Conservation (phyloP, 75 land plant species). For the Isoetes taiwanensis region DNA sequence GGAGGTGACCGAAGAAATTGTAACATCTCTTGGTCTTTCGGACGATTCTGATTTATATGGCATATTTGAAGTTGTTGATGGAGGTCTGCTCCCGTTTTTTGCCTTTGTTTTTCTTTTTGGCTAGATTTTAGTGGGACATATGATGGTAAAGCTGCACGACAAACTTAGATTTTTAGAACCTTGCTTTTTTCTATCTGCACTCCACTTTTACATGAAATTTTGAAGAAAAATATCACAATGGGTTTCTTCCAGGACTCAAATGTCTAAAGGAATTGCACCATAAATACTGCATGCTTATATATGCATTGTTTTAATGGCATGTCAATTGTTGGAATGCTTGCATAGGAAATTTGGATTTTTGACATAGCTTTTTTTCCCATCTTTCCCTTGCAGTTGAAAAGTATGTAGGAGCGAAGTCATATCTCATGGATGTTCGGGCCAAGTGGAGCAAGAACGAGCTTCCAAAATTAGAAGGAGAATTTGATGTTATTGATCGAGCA, state of each 20-base stretch:
- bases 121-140: not conserved
- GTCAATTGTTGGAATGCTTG: too few species aligned
- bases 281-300: not conserved
- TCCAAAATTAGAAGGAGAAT: too few species aligned
- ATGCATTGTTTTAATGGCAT: not conserved
- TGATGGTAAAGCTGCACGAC: not conserved
- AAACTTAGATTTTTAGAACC: not conserved
- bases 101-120: too few species aligned
- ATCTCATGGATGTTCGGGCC: too few species aligned
- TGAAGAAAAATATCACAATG: not conserved
- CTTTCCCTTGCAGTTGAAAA: constrained; percentile 2
- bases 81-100: too few species aligned
- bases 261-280: too few species aligned
- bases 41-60: constrained; percentile 25
- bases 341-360: too few species aligned
- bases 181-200: not conserved
- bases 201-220: not conserved
- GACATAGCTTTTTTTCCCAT: too few species aligned
- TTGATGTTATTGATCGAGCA: too few species aligned
- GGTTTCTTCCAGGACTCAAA: too few species aligned
- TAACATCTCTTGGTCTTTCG: constrained; percentile 11
- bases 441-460: too few species aligned
- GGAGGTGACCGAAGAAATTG: constrained; percentile 17
- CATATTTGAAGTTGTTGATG: constrained; percentile 15
- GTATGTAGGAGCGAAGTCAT: not conserved